Base-by-base conservation (phyloP, 192 early-diverging fungal species). In the Coemansia sp. region DNA sequence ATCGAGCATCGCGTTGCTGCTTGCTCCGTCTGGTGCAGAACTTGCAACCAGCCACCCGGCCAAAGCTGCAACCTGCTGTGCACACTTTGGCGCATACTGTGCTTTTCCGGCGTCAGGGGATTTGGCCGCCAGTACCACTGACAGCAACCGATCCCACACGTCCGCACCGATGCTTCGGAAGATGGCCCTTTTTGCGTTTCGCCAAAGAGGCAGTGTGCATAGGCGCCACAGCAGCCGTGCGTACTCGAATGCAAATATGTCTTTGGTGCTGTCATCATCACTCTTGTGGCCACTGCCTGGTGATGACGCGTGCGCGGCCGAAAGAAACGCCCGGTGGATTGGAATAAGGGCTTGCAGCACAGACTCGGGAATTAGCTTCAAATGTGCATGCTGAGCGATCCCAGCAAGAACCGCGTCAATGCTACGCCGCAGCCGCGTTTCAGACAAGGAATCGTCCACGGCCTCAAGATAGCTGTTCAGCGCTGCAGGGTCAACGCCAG, bases 401-500 rank as follows among this genome's bases (percentile, higher is more conserved):
- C 16, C 27, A 5, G 70, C 48, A 30, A 62, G 12, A 23, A 72
- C 54, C 12, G 60, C 56, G 18, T 65, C 64, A 16, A 65, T 21
- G 25, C 46, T 35, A 25, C 70, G 70, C 7, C 70, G 64, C 55
- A 66, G n/a, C 22, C 70, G 70, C 24, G 70, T 66, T 11, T 58
- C 70, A 1, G 54, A 49, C 25, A 66, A 56, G 5, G 54, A 8
- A 18, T 42, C 40, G 29, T 62, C 49, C n/a, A 44, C 32, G 14
- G 24, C 24, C 1, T 3, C 22, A 18, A 61, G 44, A 23, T 24
- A 61, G 27, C 21, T 42, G 12, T 19, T 31, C 6, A 67, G 23
- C 6, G 6, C 25, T 12, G 44, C 14, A 23, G 65, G 65, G 33
- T 60, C 58, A 10, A 32, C 18, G 18, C 4, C 2, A 19, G 19